phyloP scores from a whole-genome alignment of 2,329 filamentous ascomycete species.

The Ceratocystis lukuohia region DNA sequence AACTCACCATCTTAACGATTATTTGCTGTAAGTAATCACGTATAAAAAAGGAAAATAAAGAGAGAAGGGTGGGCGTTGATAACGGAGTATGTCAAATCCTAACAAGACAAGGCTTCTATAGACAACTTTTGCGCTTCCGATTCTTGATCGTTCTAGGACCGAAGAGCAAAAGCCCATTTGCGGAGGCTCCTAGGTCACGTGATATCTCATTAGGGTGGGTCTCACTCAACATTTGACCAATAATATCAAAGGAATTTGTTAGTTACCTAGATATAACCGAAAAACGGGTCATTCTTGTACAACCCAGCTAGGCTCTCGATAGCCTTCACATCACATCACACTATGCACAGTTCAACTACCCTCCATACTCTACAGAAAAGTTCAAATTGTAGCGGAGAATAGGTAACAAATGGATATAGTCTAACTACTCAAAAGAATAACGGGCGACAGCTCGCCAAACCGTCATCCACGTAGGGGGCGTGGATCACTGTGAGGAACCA shows the following conservation, averaged over 20 bases:
- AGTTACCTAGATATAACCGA: background rate
- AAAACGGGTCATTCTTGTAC: background rate
- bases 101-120: constrained; percentile 8
- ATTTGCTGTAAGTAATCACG: constrained; percentile 11
- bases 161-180: constrained; percentile 5
- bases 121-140: constrained; percentile 11
- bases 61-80: background rate
- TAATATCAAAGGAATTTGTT: background rate
- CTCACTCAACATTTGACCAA: background rate
- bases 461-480: constrained; percentile 15
- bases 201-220: background rate
- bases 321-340: background rate
- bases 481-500: constrained; percentile 24
- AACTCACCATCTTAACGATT: constrained; percentile 15
- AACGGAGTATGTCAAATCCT: background rate
- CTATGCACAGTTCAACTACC: too few species aligned
- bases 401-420: too few species aligned
- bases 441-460: background rate
- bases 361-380: too few species aligned
- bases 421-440: too few species aligned
- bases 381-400: too few species aligned
- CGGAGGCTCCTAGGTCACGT: constrained; percentile 4
- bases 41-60: background rate
- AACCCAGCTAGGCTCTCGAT: background rate
- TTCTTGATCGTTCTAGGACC: constrained; percentile 13